Evolutionary conservation across 139 green algal species (phyloP).

Genomic region (Tetratostichococcus sp.): DNA sequence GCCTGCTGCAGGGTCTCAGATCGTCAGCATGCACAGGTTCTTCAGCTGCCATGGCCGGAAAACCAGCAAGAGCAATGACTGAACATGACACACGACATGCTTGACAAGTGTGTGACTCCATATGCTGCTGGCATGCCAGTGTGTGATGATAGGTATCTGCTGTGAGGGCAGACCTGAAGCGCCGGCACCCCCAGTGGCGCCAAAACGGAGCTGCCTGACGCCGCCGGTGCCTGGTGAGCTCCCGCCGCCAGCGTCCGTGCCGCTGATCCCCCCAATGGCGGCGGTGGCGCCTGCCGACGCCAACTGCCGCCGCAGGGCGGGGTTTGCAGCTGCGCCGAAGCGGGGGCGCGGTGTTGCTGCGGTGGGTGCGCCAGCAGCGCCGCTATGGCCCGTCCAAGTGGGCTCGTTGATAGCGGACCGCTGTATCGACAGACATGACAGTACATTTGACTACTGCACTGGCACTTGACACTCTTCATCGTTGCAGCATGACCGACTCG

Average conservation of each 20-base stretch:
- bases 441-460: too few relatives aligned
- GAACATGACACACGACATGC: too few relatives aligned
- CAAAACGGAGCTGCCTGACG: conserved; percentile 5
- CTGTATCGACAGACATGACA: neutral
- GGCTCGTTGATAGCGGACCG: conserved; percentile 58
- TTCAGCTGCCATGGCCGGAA: too few relatives aligned
- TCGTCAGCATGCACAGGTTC: too few relatives aligned
- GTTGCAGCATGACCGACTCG: too few relatives aligned
- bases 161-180: neutral
- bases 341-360: neutral
- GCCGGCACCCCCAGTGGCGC: neutral
- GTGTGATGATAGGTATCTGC: too few relatives aligned
- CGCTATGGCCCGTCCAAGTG: conserved; percentile 84
- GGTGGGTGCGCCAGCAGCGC: neutral
- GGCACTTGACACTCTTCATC: too few relatives aligned
- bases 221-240: neutral
- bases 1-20: too few relatives aligned
- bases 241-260: neutral
- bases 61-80: too few relatives aligned
- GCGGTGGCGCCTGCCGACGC: neutral
- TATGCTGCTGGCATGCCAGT: too few relatives aligned
- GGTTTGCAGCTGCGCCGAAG: conserved; percentile 38
- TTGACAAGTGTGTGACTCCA: too few relatives aligned
- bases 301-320: neutral
- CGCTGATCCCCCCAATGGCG: neutral